phyloP scores from a whole-genome alignment of 2,329 filamentous ascomycete species.

The Fusarium sambucinum region DNA sequence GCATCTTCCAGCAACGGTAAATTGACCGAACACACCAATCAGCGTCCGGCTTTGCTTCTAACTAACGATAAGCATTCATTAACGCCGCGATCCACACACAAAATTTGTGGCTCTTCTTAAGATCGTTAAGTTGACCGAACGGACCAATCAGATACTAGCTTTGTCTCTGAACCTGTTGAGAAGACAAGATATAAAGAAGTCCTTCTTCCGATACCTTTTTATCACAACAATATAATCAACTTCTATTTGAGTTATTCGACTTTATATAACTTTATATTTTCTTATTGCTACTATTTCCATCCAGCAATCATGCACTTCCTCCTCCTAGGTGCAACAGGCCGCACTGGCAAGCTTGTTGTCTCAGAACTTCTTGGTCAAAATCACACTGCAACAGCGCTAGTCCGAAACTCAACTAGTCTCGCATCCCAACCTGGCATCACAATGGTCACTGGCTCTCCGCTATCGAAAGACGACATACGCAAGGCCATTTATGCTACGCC shows the following conservation, averaged over 20 bases:
- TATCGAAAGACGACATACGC: conserved; percentile 52
- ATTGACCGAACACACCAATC: not conserved
- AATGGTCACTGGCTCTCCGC: conserved; percentile 52
- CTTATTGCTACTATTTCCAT: too few relatives aligned
- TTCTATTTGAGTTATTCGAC: too few relatives aligned
- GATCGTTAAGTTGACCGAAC: conserved; percentile 23
- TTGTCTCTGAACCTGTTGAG: not conserved
- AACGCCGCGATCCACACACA: too few relatives aligned
- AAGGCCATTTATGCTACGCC: conserved; percentile 43
- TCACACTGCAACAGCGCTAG: conserved; percentile 56
- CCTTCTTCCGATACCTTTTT: not conserved
- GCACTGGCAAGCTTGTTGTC: conserved; percentile 58
- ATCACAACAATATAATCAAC: too few relatives aligned
- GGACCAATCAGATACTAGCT: conserved; percentile 18
- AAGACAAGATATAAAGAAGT: conserved; percentile 17
- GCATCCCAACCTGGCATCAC: conserved; percentile 47
- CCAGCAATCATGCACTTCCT: conserved; percentile 54
- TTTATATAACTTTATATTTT: too few relatives aligned
- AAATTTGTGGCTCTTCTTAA: too few relatives aligned
- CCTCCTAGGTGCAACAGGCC: conserved; percentile 58
- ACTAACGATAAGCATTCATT: not conserved
- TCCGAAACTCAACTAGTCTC: conserved; percentile 48
- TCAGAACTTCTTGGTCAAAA: conserved; percentile 54
- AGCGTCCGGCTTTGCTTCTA: not conserved
- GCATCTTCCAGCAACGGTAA: not conserved